Evolutionary conservation across 2,329 filamentous ascomycete genomes (phyloP).

Genomic region (Ophiobolus disseminans): DNA sequence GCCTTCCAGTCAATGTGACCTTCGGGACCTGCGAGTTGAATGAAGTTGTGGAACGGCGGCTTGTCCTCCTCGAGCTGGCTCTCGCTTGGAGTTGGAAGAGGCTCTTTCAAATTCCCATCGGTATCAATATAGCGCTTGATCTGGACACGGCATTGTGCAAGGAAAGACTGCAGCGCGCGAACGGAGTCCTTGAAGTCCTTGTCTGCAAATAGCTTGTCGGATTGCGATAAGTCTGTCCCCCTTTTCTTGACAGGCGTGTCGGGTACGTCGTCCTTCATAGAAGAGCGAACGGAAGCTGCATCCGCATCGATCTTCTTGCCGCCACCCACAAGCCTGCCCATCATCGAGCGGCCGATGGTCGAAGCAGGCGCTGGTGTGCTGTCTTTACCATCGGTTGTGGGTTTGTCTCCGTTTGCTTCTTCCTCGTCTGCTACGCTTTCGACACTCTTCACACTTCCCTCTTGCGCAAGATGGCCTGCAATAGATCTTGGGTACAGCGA

Average conservation of each 20-base stretch:
- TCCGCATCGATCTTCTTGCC: conserved; percentile 58
- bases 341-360: conserved; percentile 50
- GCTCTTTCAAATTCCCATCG: conserved; percentile 65
- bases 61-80: conserved; percentile 46
- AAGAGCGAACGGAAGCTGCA: conserved; percentile 65
- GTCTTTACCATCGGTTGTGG: conserved; percentile 27
- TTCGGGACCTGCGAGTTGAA: conserved; percentile 38
- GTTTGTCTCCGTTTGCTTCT: conserved; percentile 33
- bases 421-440: conserved; percentile 46
- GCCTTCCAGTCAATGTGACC: conserved; percentile 66
- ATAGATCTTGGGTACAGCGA: conserved; percentile 83
- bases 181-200: conserved; percentile 85
- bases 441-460: conserved; percentile 60
- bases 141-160: conserved; percentile 79
- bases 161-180: conserved; percentile 81
- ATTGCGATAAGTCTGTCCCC: conserved; percentile 51
- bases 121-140: conserved; percentile 67
- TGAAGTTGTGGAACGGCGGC: conserved; percentile 55
- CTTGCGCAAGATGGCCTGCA: conserved; percentile 77
- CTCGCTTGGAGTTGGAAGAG: conserved; percentile 58
- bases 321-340: conserved; percentile 57
- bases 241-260: conserved; percentile 62
- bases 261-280: conserved; percentile 61
- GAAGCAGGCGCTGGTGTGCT: conserved; percentile 31
- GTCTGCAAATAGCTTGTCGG: conserved; percentile 68